phyloP scores from a whole-genome alignment of 371 early-diverging fungal genomes.

The Lichtheimia corymbifera region DNA sequence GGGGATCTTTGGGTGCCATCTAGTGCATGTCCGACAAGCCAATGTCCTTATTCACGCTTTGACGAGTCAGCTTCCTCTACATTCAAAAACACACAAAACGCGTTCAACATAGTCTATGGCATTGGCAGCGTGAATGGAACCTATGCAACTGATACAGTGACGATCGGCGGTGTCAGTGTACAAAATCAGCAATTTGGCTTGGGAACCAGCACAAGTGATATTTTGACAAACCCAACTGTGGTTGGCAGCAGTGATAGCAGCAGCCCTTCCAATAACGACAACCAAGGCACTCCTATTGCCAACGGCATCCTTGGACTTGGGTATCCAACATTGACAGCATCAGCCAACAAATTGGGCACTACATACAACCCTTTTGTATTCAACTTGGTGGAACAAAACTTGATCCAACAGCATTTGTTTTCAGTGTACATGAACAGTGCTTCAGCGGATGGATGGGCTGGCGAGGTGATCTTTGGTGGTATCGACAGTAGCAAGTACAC shows the following conservation, averaged over 20 bases:
- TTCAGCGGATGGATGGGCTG: conserved; percentile 34
- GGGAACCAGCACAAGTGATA: conserved; percentile 26
- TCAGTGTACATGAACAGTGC: conserved; percentile 41
- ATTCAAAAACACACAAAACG: conserved; percentile 20
- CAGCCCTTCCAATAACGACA: conserved; percentile 4
- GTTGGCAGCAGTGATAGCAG: conserved; percentile 18
- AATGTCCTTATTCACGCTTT: conserved; percentile 40
- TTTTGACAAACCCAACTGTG: conserved; percentile 35
- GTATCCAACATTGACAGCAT: conserved; percentile 38
- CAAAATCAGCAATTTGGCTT: conserved; percentile 47
- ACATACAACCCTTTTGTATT: conserved; percentile 45
- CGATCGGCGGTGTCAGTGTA: conserved; percentile 32
- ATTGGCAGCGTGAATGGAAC: conserved; percentile 46
- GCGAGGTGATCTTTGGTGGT: conserved; percentile 64
- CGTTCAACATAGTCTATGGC: conserved; percentile 35
- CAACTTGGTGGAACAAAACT: conserved; percentile 32
- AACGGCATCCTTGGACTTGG: conserved; percentile 53
- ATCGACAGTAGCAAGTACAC: conserved; percentile 53
- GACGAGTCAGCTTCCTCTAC: conserved; percentile 26
- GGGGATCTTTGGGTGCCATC: conserved; percentile 52
- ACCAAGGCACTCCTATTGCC: conserved; percentile 9
- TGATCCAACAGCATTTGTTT: conserved; percentile 36
- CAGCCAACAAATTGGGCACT: conserved; percentile 10
- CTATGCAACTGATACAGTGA: conserved; percentile 41
- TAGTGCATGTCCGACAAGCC: conserved; percentile 28